Conservation (phyloP, 192 early-diverging fungal genomes). For the Umbelopsis ramanniana region DNA sequence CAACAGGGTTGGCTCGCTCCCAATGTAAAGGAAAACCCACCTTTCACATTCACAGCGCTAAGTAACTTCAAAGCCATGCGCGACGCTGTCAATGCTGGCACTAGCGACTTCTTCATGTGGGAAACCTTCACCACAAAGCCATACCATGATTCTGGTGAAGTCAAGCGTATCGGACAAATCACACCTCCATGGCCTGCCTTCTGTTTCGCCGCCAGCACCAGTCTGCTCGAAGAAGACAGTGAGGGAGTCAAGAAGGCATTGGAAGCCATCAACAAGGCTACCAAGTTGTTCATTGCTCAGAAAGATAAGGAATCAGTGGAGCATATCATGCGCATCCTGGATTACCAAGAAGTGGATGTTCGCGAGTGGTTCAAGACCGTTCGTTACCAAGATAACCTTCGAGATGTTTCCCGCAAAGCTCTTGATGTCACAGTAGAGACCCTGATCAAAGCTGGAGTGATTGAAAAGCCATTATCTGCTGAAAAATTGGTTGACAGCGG, state of each 20-base stretch:
- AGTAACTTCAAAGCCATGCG: constrained; percentile 77
- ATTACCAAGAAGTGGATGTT: constrained; percentile 61
- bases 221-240: constrained; percentile 36
- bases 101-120: constrained; percentile 86
- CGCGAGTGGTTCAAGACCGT: constrained; percentile 69
- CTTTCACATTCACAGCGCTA: constrained; percentile 72
- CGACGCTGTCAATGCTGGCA: constrained; percentile 63
- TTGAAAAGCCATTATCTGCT: constrained; percentile 44
- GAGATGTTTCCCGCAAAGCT: constrained; percentile 43
- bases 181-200: constrained; percentile 93
- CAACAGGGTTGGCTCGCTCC: constrained; percentile 64
- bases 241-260: constrained; percentile 36
- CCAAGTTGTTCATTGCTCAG: constrained; percentile 48
- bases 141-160: constrained; percentile 69
- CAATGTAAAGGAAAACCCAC: constrained; percentile 19
- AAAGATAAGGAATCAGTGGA: constrained; percentile 50
- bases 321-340: constrained; percentile 54
- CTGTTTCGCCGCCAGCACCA: constrained; percentile 69
- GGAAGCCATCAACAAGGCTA: constrained; percentile 47
- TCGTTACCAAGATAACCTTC: constrained; percentile 51
- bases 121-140: constrained; percentile 92
- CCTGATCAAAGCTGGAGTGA: constrained; percentile 62
- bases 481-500: neutral
- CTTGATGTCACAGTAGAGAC: constrained; percentile 53
- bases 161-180: constrained; percentile 75